phyloP scores from a whole-genome alignment of 148 eudicot genomes.

The Nyssa sinensis region DNA sequence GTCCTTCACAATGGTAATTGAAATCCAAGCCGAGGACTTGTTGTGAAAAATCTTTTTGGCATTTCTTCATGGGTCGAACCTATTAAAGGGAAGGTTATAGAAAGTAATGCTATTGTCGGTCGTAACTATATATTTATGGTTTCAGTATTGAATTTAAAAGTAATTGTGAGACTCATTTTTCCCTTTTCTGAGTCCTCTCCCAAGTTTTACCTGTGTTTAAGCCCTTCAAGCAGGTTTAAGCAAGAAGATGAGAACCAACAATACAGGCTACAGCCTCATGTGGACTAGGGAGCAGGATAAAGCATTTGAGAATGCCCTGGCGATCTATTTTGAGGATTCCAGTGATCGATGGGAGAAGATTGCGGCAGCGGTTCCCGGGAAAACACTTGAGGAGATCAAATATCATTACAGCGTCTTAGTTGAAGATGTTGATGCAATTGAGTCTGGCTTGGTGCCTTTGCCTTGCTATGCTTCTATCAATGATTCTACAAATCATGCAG shows the following conservation, averaged over 20 bases:
- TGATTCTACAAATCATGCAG: constrained; percentile 10
- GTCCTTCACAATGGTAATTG: constrained; percentile 12
- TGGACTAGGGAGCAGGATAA: constrained; percentile 51
- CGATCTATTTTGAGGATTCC: constrained; percentile 23
- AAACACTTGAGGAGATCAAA: constrained; percentile 33
- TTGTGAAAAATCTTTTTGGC: constrained; percentile 5
- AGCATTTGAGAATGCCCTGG: constrained; percentile 54
- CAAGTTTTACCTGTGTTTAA: neutral
- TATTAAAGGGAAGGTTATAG: neutral
- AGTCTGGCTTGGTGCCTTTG: constrained; percentile 34
- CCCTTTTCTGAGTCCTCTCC: neutral
- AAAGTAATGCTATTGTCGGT: constrained; percentile 23
- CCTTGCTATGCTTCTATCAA: constrained; percentile 27
- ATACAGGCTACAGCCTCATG: constrained; percentile 9
- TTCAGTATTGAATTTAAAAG: neutral
- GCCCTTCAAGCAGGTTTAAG: neutral
- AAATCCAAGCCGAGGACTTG: constrained; percentile 5
- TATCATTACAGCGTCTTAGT: constrained; percentile 28
- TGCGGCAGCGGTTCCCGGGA: constrained; percentile 45
- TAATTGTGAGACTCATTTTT: constrained; percentile 9
- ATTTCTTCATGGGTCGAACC: constrained; percentile 15
- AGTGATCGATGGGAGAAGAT: constrained; percentile 39
- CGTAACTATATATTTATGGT: constrained; percentile 6
- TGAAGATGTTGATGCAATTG: constrained; percentile 38
- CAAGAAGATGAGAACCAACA: constrained; percentile 23